Conservation (phyloP, 192 early-diverging fungal genomes). For the Gonapodya prolifera region DNA sequence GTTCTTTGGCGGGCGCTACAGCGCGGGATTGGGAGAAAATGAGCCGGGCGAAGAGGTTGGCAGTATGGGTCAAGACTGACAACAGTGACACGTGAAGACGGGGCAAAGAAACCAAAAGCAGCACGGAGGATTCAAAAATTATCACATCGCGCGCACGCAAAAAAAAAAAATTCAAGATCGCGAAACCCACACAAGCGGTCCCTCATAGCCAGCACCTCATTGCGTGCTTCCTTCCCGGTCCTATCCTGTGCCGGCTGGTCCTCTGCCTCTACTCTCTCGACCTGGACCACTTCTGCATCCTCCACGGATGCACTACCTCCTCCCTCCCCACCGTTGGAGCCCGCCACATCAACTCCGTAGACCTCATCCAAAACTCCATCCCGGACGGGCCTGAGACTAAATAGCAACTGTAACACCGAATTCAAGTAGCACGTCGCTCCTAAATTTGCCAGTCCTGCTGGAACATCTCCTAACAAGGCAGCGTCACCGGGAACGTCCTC, state of each 20-base stretch:
- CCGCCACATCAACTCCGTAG: slow-evolving; percentile 20
- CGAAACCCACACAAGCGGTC: not conserved
- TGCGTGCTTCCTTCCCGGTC: too few species aligned
- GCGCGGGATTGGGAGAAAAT: not conserved
- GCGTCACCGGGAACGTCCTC: not conserved
- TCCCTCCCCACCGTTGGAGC: not conserved
- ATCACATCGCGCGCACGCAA: too few species aligned
- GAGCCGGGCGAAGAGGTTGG: not conserved
- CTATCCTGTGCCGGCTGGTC: too few species aligned
- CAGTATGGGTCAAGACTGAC: not conserved
- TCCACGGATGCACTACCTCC: not conserved
- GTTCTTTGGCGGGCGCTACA: not conserved
- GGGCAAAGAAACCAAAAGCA: not conserved
- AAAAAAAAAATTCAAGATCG: not conserved
- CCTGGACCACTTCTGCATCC: too few species aligned
- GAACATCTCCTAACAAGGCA: slow-evolving; percentile 21
- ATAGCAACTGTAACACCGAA: slow-evolving; percentile 66
- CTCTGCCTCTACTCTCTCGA: too few species aligned
- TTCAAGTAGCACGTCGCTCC: slow-evolving; percentile 87
- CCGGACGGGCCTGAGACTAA: slow-evolving; percentile 47
- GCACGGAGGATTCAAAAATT: not conserved
- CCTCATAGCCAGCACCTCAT: too few species aligned
- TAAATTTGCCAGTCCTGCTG: slow-evolving; percentile 65
- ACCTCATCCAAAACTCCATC: slow-evolving; percentile 44
- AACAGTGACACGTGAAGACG: not conserved